Evolutionary conservation across 2,329 filamentous ascomycete species (phyloP), one percentile per base, ranked within the genome.

Genomic region (Penicillium sp.): DNA sequence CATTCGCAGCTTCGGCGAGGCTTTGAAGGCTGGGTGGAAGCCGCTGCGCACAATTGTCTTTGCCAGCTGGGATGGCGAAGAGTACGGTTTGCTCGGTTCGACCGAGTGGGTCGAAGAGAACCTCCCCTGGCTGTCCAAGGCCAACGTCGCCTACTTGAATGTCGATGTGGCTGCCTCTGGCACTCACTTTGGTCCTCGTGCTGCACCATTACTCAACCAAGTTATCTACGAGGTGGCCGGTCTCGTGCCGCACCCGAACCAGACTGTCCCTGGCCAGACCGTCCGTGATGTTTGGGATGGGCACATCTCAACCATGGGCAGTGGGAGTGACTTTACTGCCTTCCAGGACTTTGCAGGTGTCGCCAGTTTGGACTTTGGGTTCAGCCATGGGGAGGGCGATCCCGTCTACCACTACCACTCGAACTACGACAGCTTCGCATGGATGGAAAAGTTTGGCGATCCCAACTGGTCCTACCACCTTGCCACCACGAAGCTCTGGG

Each of bases 21-120:
- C 91, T 6, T 74, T 92, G 2, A 82, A 87, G 28, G 83, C 83
- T 28, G 91, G 91, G 14, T 96, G 91, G 91, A 91, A 89, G 74
- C 91, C 95, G 0, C 82, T 92, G 20, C 89, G 94, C 22, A 98
- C 94, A 0, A 91, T 98, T 58, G 91, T 97, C 42, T 94, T 97
- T 71, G 92, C 90, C 86, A 89, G 86, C 73, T 91, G 89, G 89
- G 89, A 92, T 63, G 89, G 88, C 35, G 89, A 92, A 76, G 92
- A 96, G 75, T 96, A 96, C 66, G 91, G 90, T 0, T 83, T 96
- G 5, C 76, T 96, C 14, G 93, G 93, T 4, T 92, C 88, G 55
- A 96, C 93, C 0, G 93, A 96, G 72, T 96, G 92, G 92, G 91
- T 96, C 0, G 92, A 96, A 72, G 91, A 96, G 66, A 91, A 91